Evolutionary conservation across 2,329 filamentous ascomycete genomes (phyloP), one percentile per base, ranked within the genome.

Genomic region (Colletotrichum lindemuthianum): DNA sequence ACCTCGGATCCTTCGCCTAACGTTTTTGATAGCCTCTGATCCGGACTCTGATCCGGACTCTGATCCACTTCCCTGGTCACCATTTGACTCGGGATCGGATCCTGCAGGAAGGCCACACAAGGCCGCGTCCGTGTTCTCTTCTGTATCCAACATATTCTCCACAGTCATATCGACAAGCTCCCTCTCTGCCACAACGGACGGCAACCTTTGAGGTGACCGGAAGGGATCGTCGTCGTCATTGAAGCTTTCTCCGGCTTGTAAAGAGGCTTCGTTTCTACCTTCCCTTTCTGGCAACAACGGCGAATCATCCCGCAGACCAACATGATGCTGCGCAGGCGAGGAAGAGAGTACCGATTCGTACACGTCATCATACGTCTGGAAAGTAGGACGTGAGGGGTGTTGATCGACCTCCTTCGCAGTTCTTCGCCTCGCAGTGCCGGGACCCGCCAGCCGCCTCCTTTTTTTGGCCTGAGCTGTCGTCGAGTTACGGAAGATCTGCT

Each of bases 1-100:
- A 24, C 88, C 87, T 57, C 81, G 81, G 51, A 90, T 86, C 55
- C 80, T 79, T 56, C 75, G 82, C 40, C 78, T 77, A 60, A 79
- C 61, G 34, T 56, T 76, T 16, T 70, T 72, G 33, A 78, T 77
- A 11, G 76, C 70, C 32, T 84, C 80, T 2, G 76, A 76, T 4
- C 81, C 82, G 53, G 76, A 80, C 40, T 76, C 75, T 9, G 77
- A 76, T n/a, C 69, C 72, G 4, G 71, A 69, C n/a, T 72, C 73
- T 8, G 69, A 68, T 15, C 68, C 72, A 24, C 24, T 24, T 24
- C 24, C 24, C 24, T 24, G 24, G 24, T 24, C 24, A 10, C 10
- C 24, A n/a, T 58, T 56, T 24, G 54, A 59, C 50, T 65, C 58
- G 6, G 43, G 15, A 32, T 13, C 63, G 13, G 51, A 65, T 32